Evolutionary conservation across 108 stramenopile species (phyloP).

Genomic region (Aurantiochytrium sp.): DNA sequence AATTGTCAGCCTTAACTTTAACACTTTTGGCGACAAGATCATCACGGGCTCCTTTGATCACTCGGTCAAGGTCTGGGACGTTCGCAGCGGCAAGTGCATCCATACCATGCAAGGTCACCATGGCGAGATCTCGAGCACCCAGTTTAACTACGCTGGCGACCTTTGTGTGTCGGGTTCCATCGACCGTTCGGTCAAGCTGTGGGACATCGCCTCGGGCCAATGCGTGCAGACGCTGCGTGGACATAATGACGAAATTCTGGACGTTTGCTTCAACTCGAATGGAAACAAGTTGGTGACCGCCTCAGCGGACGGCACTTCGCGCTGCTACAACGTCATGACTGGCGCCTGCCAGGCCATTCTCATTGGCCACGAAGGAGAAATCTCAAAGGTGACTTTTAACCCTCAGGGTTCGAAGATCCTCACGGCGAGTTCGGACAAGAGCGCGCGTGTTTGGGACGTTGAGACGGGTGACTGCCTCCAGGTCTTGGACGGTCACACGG

Average conservation of each 20-base stretch:
- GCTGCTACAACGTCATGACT: conserved; percentile 59
- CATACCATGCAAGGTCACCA: conserved; percentile 57
- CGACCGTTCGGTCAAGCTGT: conserved; percentile 55
- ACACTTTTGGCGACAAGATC: conserved; percentile 46
- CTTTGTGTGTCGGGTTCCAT: conserved; percentile 49
- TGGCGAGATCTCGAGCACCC: conserved; percentile 50
- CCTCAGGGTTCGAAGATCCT: conserved; percentile 49
- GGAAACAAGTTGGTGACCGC: conserved; percentile 57
- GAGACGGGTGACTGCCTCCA: conserved; percentile 56
- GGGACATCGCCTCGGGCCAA: conserved; percentile 50
- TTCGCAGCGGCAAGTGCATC: conserved; percentile 47
- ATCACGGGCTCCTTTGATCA: conserved; percentile 60
- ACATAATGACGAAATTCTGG: conserved; percentile 63
- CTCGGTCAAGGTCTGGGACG: conserved; percentile 61
- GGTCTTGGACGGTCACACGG: conserved; percentile 58
- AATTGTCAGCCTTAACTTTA: conserved; percentile 56
- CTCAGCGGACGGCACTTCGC: conserved; percentile 53
- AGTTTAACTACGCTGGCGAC: conserved; percentile 48
- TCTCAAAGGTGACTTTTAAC: conserved; percentile 52
- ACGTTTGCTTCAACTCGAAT: conserved; percentile 53
- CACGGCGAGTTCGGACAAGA: conserved; percentile 56
- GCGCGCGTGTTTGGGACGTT: conserved; percentile 51
- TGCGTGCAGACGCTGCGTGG: conserved; percentile 60
- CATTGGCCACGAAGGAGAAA: conserved; percentile 62
- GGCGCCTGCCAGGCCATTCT: conserved; percentile 59